phyloP scores from a whole-genome alignment of 2,329 filamentous ascomycete genomes.

The Metarhizium guizhouense region DNA sequence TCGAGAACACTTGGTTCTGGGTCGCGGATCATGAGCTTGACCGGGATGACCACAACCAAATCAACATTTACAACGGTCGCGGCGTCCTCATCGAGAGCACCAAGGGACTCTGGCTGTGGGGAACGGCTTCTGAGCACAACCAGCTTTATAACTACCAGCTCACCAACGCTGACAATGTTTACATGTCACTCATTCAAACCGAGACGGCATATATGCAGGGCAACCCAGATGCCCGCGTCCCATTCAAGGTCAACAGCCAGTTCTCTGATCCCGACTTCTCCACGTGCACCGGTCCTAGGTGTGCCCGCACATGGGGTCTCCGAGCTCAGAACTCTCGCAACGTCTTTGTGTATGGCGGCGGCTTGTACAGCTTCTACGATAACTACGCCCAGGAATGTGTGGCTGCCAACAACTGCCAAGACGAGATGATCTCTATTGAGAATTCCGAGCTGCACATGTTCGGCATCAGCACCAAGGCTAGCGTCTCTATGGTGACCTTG shows the following conservation, averaged over 20 bases:
- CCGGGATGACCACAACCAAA: constrained; percentile 60
- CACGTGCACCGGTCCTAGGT: constrained; percentile 42
- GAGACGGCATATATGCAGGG: constrained; percentile 86
- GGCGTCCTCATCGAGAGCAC: constrained; percentile 71
- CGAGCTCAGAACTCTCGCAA: constrained; percentile 59
- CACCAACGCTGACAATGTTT: constrained; percentile 66
- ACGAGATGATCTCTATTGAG: constrained; percentile 68
- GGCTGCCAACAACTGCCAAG: constrained; percentile 59
- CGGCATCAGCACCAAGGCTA: constrained; percentile 66
- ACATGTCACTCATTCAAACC: constrained; percentile 76
- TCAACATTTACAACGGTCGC: constrained; percentile 82
- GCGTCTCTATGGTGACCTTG: constrained; percentile 62
- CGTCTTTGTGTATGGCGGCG: constrained; percentile 61
- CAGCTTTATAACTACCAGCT: constrained; percentile 81
- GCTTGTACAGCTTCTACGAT: constrained; percentile 76
- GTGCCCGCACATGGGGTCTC: constrained; percentile 70
- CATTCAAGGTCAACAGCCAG: constrained; percentile 49
- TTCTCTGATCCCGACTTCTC: constrained; percentile 64
- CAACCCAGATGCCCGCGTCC: constrained; percentile 64
- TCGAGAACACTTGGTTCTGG: constrained; percentile 91
- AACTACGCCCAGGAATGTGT: constrained; percentile 70
- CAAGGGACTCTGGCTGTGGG: constrained; percentile 73
- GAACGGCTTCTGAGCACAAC: constrained; percentile 59
- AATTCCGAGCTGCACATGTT: constrained; percentile 57
- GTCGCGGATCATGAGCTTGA: constrained; percentile 87